Conservation (phyloP, 169 alveolate species). For the Plasmodium blacklocki region DNA sequence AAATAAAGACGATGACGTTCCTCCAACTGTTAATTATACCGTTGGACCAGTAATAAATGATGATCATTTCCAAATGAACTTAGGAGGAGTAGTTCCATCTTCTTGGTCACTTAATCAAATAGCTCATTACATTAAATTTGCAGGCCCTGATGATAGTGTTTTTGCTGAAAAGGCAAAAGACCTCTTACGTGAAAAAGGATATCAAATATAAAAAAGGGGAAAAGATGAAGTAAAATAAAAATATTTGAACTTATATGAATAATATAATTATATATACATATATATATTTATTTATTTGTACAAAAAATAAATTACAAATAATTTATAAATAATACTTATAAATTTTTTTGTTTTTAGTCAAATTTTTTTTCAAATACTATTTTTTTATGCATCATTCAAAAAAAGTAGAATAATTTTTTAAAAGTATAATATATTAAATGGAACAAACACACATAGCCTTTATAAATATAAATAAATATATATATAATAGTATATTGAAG, state of each 20-base stretch:
- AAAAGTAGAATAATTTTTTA: too few relatives aligned
- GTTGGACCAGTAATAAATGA: conserved; percentile 65
- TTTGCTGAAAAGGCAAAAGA: conserved; percentile 67
- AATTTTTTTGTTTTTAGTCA: too few relatives aligned
- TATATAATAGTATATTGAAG: too few relatives aligned
- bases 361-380: too few relatives aligned
- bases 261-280: not conserved
- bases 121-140: conserved; percentile 60
- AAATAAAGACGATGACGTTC: conserved; percentile 19
- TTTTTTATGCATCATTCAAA: too few relatives aligned
- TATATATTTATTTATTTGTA: not conserved
- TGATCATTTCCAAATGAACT: conserved; percentile 58
- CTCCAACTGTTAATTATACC: conserved; percentile 38
- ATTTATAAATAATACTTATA: too few relatives aligned
- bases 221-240: conserved; percentile 12
- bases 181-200: conserved; percentile 63
- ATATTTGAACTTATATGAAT: not conserved
- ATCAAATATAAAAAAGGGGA: conserved; percentile 16
- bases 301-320: too few relatives aligned
- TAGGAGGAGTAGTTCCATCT: conserved; percentile 71
- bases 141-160: conserved; percentile 62
- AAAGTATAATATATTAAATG: too few relatives aligned
- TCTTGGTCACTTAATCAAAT: conserved; percentile 68
- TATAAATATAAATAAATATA: too few relatives aligned
- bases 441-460: too few relatives aligned